Percentiles rank a stretch among this genome's conserved stretches.
phyloP scores from a whole-genome alignment of 176 grass and related monocot genomes.

The Rhipidocladum racemiflorum region DNA sequence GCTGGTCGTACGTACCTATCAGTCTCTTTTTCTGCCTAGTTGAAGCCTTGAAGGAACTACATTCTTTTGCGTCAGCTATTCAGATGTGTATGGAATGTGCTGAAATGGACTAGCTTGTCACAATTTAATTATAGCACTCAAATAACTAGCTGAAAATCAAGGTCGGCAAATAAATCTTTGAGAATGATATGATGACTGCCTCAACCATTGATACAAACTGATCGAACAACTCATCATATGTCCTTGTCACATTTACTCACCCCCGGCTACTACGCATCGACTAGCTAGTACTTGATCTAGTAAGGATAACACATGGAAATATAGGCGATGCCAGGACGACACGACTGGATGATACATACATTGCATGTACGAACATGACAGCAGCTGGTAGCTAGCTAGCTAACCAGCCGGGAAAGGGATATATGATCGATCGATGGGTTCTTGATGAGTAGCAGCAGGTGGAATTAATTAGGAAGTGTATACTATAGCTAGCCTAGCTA shows the following conservation, averaged over 20 bases:
- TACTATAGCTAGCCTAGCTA: not conserved
- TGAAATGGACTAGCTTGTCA: not conserved
- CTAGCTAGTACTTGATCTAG: not conserved
- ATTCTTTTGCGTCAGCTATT: not conserved
- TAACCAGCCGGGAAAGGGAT: not conserved
- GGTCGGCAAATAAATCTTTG: conserved; percentile 3
- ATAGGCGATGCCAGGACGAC: not conserved
- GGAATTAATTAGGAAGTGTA: not conserved
- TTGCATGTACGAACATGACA: not conserved
- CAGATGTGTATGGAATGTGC: not conserved
- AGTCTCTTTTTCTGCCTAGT: not conserved
- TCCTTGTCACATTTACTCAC: conserved; percentile 15
- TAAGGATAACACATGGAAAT: not conserved
- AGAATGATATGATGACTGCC: not conserved
- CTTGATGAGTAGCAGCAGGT: not conserved
- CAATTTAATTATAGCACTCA: not conserved
- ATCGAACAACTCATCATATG: not conserved
- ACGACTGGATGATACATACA: not conserved
- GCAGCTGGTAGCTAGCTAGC: not conserved
- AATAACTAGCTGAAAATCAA: not conserved
- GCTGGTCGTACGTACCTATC: not conserved
- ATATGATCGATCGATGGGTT: not conserved
- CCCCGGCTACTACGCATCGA: not conserved
- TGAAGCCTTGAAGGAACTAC: not conserved
- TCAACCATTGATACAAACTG: not conserved